A percentile compares a stretch with the other conserved stretches of the same genome.
Evolutionary conservation across 768 basidiomycete genomes (phyloP).

Genomic region (Leccinum subgranulosum): DNA sequence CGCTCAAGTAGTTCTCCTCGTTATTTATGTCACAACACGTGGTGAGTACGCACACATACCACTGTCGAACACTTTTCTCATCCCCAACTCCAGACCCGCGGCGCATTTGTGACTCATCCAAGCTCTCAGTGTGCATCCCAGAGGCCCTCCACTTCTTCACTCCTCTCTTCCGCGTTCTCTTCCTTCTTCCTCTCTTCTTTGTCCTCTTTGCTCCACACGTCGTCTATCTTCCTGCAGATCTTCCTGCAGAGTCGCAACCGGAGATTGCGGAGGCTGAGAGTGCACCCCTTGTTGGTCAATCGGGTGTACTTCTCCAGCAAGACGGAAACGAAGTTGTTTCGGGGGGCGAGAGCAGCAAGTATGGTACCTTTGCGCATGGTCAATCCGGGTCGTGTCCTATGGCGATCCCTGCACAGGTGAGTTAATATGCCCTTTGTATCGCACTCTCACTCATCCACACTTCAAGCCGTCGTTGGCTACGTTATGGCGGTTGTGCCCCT

Average conservation of each 20-base stretch:
- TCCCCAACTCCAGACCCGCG: slow-evolving; percentile 10
- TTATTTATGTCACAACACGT: slow-evolving; percentile 36
- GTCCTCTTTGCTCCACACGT: slow-evolving; percentile 63
- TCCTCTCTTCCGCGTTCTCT: slow-evolving; percentile 62
- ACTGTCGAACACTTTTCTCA: background rate
- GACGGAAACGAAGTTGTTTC: slow-evolving; percentile 38
- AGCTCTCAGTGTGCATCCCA: slow-evolving; percentile 28
- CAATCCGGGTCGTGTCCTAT: slow-evolving; percentile 7
- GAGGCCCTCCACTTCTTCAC: slow-evolving; percentile 50
- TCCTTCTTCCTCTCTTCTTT: slow-evolving; percentile 58
- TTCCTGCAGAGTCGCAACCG: slow-evolving; percentile 22
- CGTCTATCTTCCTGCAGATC: slow-evolving; percentile 47
- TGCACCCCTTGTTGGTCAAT: slow-evolving; percentile 32
- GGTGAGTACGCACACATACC: slow-evolving; percentile 25
- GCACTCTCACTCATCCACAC: slow-evolving; percentile 2
- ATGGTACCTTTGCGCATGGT: slow-evolving; percentile 60
- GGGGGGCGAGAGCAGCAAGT: slow-evolving; percentile 48
- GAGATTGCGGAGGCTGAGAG: slow-evolving; percentile 19
- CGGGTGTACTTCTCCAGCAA: slow-evolving; percentile 55
- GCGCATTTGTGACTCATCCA: slow-evolving; percentile 19
- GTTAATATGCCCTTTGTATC: background rate
- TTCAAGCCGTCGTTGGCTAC: slow-evolving; percentile 13
- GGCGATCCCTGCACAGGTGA: slow-evolving; percentile 9
- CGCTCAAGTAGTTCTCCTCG: slow-evolving; percentile 53
- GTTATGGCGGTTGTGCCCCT: slow-evolving; percentile 18